A percentile compares a stretch with the other conserved stretches of the same genome.
Conservation (phyloP, 305 asterid species). For the Rubia tinctorum region DNA sequence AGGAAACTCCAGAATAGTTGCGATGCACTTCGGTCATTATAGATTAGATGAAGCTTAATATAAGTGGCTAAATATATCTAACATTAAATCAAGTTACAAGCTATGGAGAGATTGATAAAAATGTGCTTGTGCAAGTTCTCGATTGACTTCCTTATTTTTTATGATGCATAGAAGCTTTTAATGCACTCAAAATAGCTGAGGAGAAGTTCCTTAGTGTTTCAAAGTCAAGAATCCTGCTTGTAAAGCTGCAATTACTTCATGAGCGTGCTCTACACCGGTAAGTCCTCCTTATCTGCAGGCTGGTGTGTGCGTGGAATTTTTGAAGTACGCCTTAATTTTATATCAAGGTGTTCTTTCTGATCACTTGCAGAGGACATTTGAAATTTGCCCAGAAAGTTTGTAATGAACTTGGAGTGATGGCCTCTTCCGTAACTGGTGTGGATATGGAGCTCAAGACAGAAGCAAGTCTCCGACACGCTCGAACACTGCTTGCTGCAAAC, state of each 20-base stretch:
- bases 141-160: neutral
- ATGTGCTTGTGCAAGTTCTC: neutral
- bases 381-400: constrained; percentile 80
- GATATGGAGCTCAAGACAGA: constrained; percentile 94
- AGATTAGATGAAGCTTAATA: neutral
- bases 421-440: constrained; percentile 82
- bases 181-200: constrained; percentile 77
- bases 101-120: neutral
- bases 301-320: neutral
- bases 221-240: constrained; percentile 72
- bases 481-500: constrained; percentile 86
- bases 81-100: neutral
- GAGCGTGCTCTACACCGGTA: constrained; percentile 88
- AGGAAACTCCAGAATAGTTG: constrained; percentile 1
- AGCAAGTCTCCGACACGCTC: constrained; percentile 88
- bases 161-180: constrained; percentile 66
- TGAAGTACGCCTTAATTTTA: constrained; percentile 6
- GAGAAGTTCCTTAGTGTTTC: constrained; percentile 69
- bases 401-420: constrained; percentile 80
- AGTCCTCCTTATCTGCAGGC: constrained; percentile 10
- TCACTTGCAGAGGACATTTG: constrained; percentile 66
- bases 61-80: neutral
- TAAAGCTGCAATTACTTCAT: constrained; percentile 79
- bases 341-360: constrained; percentile 8
- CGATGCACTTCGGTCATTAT: neutral